Evolutionary conservation across 345 rosid genomes (phyloP), one percentile per base, ranked within the genome.

Genomic region (Heritiera fomes): DNA sequence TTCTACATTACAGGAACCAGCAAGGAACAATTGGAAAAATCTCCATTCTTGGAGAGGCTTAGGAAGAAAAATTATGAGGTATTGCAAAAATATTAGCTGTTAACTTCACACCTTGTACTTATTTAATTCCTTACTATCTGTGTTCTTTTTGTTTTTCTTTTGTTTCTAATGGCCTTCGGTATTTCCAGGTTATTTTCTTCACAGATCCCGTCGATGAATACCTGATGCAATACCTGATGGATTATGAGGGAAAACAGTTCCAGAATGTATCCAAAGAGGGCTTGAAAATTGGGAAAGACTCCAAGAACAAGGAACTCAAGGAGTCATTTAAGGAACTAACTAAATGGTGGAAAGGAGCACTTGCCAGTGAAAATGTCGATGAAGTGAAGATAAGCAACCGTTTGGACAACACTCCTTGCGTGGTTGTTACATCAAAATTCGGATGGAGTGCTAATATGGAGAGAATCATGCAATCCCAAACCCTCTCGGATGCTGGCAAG

Each of bases 381-480:
- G 92, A 90, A 75, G 98, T 96, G 81, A 96, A 89, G 86, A 87
- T 96, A 61, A 94, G 97, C 86, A 92, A 88, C 85, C 91, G 97
- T 41, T 86, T 96, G 89, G 99, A 89, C 68, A 83, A 92, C 89
- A 91, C 98, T 12, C 98, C 98, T 43, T 96, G 99, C 77, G 93
- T 96, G 49, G 99, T 94, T 32, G 97, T 94, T 66, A 96, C 99
- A 3, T 92, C 98, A 0, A 96, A 96, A 83, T 94, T 82, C 64
- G 99, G 99, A 63, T 96, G 98, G 98, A 96, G 98, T 77, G 92
- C 98, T 59, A 96, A 96, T 75, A 92, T 96, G 99, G 99, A 96
- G 85, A 90, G 95, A 85, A 96, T 96, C 73, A 96, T 96, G 99
- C 95, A 92, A 77, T 88, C 99, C 17, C 98, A 96, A 87, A 96